Conservation (phyloP, 179 eudicot genomes). For the Camellia oleifera region DNA sequence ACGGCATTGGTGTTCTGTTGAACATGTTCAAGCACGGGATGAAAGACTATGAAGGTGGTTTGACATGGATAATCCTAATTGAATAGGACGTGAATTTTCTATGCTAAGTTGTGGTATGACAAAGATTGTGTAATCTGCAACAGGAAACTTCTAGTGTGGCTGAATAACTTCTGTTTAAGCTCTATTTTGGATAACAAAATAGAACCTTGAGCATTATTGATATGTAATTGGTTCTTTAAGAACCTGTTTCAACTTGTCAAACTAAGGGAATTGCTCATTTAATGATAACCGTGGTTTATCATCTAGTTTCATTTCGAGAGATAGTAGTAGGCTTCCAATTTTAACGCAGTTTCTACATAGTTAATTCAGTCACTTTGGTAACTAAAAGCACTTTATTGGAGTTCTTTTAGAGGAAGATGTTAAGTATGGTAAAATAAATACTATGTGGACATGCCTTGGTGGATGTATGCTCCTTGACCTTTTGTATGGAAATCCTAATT, state of each 20-base stretch:
- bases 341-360: too few relatives aligned
- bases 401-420: too few relatives aligned
- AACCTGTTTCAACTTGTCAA: neutral
- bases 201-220: neutral
- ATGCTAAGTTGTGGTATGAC: neutral
- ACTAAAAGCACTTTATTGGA: too few relatives aligned
- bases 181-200: neutral
- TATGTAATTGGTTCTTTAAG: neutral
- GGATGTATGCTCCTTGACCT: too few relatives aligned
- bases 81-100: neutral
- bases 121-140: neutral
- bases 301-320: too few relatives aligned
- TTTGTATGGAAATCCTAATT: too few relatives aligned
- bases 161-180: neutral
- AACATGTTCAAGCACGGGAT: neutral
- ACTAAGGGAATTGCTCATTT: slow-evolving; percentile 2
- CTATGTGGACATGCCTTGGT: too few relatives aligned
- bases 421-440: too few relatives aligned
- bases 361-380: too few relatives aligned
- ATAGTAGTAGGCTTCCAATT: too few relatives aligned
- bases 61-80: neutral
- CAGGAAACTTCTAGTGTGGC: neutral
- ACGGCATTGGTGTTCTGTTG: neutral
- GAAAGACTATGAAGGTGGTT: slow-evolving; percentile 2
- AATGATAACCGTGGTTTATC: neutral